Conservation (phyloP, 1,284 basidiomycete species). For the Fistulinella cinereoalba region DNA sequence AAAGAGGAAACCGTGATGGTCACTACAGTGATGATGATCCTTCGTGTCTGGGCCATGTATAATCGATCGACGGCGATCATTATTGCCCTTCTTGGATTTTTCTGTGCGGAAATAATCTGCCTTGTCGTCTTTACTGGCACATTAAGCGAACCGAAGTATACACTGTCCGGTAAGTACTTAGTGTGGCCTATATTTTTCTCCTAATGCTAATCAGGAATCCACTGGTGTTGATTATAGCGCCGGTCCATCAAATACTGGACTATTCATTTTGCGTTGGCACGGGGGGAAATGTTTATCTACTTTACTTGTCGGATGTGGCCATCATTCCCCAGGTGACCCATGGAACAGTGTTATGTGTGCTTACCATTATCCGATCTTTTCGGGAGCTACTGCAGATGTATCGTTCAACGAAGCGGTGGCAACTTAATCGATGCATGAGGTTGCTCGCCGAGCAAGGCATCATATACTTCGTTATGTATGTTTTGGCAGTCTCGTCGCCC, state of each 20-base stretch:
- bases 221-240: too few species aligned
- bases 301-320: neutral
- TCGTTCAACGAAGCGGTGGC: neutral
- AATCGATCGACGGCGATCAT: neutral
- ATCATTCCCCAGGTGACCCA: neutral
- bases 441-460: neutral
- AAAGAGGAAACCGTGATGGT: neutral
- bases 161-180: neutral
- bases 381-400: neutral
- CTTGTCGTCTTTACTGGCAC: neutral
- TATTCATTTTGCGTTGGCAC: neutral
- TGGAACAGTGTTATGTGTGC: neutral
- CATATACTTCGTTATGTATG: neutral
- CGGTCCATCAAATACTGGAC: neutral
- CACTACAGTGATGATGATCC: neutral
- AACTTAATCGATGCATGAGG: neutral
- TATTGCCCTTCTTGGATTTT: neutral
- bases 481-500: too few species aligned
- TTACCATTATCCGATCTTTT: neutral
- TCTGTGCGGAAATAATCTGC: neutral
- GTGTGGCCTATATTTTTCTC: too few species aligned
- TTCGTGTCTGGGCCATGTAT: constrained; percentile 1
- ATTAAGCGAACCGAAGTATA: neutral
- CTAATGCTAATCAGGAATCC: neutral
- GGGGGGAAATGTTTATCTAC: neutral